These are phyloP conservation scores for Lachancea thermotolerans DNA, from an alignment of 805 yeast genomes.

Conservation along the genomic window DNA sequence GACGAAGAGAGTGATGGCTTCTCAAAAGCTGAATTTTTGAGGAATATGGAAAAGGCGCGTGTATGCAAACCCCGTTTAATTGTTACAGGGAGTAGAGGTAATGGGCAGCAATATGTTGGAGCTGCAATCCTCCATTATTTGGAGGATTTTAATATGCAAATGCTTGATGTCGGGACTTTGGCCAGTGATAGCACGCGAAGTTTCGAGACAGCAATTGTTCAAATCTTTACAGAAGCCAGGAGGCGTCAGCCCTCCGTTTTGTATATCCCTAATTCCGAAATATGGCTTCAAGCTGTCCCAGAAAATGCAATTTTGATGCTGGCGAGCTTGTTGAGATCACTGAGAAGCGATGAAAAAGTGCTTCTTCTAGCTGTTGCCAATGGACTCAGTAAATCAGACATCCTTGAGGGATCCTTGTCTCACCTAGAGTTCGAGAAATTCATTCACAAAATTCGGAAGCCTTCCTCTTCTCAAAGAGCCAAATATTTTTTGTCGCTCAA, in stretches of 20 bases:
- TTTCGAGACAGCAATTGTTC: slow-evolving; percentile 78
- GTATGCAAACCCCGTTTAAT: slow-evolving; percentile 77
- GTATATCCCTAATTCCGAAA: slow-evolving; percentile 74
- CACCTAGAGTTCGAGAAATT: slow-evolving; percentile 31
- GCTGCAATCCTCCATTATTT: slow-evolving; percentile 73
- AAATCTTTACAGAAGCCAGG: slow-evolving; percentile 77
- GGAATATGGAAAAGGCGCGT: slow-evolving; percentile 48
- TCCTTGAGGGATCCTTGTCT: slow-evolving; percentile 31
- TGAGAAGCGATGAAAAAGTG: slow-evolving; percentile 66
- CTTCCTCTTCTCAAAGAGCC: slow-evolving; percentile 42
- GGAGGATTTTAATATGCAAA: slow-evolving; percentile 87
- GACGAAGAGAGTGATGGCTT: slow-evolving; percentile 28
- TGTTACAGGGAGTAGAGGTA: slow-evolving; percentile 66
- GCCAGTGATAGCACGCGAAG: slow-evolving; percentile 74
- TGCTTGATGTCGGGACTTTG: slow-evolving; percentile 70
- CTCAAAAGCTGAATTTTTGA: slow-evolving; percentile 60
- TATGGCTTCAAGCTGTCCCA: slow-evolving; percentile 65
- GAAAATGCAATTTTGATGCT: slow-evolving; percentile 67
- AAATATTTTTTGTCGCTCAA: slow-evolving; percentile 52
- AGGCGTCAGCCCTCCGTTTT: slow-evolving; percentile 85
- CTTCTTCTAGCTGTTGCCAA: slow-evolving; percentile 70
- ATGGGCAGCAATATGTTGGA: slow-evolving; percentile 81
- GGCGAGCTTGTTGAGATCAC: slow-evolving; percentile 56
- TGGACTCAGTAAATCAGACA: slow-evolving; percentile 39
- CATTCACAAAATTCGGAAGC: slow-evolving; percentile 44